phyloP scores from a whole-genome alignment of 768 basidiomycete genomes.

The Russula compacta region DNA sequence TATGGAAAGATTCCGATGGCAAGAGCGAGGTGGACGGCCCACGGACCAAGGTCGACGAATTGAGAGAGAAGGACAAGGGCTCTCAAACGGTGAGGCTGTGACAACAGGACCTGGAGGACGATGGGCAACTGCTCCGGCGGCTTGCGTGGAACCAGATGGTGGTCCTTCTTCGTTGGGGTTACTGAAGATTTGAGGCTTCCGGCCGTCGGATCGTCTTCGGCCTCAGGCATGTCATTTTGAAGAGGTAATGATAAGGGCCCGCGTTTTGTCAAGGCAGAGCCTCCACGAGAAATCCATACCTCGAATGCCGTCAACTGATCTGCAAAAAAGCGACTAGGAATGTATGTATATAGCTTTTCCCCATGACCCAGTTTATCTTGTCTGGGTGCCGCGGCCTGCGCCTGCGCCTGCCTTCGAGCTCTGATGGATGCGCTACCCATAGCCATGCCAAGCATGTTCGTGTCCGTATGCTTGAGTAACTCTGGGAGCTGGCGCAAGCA shows the following conservation, averaged over 20 bases:
- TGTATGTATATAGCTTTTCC: constrained; percentile 58
- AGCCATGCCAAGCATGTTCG: constrained; percentile 19
- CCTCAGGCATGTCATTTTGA: constrained; percentile 26
- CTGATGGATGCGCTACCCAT: constrained; percentile 20
- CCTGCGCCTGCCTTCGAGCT: constrained; percentile 23
- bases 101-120: constrained; percentile 92
- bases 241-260: constrained; percentile 67
- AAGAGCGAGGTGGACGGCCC: constrained; percentile 95
- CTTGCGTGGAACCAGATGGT: constrained; percentile 71
- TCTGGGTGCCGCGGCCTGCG: constrained; percentile 8
- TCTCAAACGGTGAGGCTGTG: constrained; percentile 89
- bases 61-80: constrained; percentile 94
- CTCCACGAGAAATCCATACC: constrained; percentile 95
- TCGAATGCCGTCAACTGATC: constrained; percentile 97
- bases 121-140: constrained; percentile 97
- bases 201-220: constrained; percentile 26
- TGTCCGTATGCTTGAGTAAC: constrained; percentile 39
- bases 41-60: constrained; percentile 96
- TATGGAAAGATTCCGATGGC: constrained; percentile 98
- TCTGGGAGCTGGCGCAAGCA: constrained; percentile 91
- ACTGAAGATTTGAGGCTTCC: constrained; percentile 6
- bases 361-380: constrained; percentile 16
- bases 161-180: constrained; percentile 18
- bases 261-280: constrained; percentile 68
- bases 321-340: constrained; percentile 86